Percentiles rank a stretch among this genome's conserved stretches.
phyloP scores from a whole-genome alignment of 2,329 filamentous ascomycete species.

The Fusarium fujikuroi region DNA sequence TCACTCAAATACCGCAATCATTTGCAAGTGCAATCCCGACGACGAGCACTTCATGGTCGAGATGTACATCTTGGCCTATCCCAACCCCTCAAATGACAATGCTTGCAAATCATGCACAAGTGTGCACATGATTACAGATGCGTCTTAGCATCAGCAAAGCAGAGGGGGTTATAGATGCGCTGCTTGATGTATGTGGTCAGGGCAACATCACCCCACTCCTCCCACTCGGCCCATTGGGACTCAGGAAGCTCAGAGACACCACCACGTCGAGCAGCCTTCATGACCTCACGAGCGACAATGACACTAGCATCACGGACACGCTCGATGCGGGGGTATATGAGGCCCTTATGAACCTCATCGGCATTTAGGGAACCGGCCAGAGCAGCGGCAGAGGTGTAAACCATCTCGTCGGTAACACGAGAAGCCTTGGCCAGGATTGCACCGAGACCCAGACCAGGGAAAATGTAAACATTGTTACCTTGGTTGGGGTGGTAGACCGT shows the following conservation, averaged over 20 bases:
- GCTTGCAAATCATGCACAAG: slow-evolving; percentile 27
- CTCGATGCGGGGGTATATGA: slow-evolving; percentile 91
- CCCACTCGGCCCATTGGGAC: slow-evolving; percentile 76
- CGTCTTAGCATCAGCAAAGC: slow-evolving; percentile 51
- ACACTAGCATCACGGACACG: slow-evolving; percentile 92
- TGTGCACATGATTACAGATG: slow-evolving; percentile 43
- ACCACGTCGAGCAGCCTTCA: slow-evolving; percentile 87
- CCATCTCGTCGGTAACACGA: slow-evolving; percentile 92
- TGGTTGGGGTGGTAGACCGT: slow-evolving; percentile 81
- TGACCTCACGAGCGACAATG: slow-evolving; percentile 88
- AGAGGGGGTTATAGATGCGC: slow-evolving; percentile 68
- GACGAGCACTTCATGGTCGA: slow-evolving; percentile 37
- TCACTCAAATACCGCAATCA: slow-evolving; percentile 27
- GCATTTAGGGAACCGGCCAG: slow-evolving; percentile 81
- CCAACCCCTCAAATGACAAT: neutral
- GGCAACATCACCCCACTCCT: slow-evolving; percentile 74
- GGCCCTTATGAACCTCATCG: slow-evolving; percentile 83
- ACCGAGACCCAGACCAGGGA: slow-evolving; percentile 94
- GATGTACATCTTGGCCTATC: slow-evolving; percentile 11
- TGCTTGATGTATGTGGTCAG: slow-evolving; percentile 70
- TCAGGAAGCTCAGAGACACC: slow-evolving; percentile 78
- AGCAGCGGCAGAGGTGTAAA: slow-evolving; percentile 90
- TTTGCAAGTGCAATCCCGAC: slow-evolving; percentile 34
- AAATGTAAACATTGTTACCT: slow-evolving; percentile 92
- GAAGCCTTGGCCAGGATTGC: slow-evolving; percentile 91